Evolutionary conservation across 768 basidiomycete genomes (phyloP), one percentile per base, ranked within the genome.

Genomic region (Suillus americanus): DNA sequence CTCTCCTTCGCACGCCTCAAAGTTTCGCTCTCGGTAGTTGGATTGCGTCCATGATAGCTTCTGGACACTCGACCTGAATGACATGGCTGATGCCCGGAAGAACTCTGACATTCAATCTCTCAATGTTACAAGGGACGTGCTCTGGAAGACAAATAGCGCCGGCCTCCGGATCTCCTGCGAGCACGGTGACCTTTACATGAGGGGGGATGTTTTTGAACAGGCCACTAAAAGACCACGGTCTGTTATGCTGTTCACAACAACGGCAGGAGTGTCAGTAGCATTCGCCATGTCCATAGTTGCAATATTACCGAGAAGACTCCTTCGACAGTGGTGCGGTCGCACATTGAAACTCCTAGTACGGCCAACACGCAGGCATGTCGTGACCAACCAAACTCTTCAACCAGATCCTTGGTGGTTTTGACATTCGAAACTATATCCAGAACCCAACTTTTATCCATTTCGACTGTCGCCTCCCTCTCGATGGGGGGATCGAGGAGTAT

Each of bases 41-140:
- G 13, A 55, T 35, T 55, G 63, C 70, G 9, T 67, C 41, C 5
- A 74, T 66, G 0, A 74, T 66, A 28, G 57, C 57, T 6, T 75
- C 67, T 0, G 72, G 73, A 28, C 67, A 64, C 35, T 75, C 73
- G 28, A 30, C 63, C 20, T 74, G 74, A 23, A 75, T 68, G 65
- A 67, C 74, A 50, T 74, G 74, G 1, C 65, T 63, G 3, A 67
- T 66, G 0, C 71, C 70, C 0, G 68, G 64, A 1, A 74, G 60
- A 13, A 61, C n/a, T 14, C 6, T 55, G 12, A n/a, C n/a, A 55
- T n/a, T 3, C 30, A 55, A 1, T n/a, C 54, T 35, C 30, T 55
- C 25, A 14, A 71, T 60, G 1, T 30, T 12, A n/a, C 62, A 64
- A 14, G 41, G 40, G 35, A 74, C 8, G 6, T 70, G 57, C 13